A percentile compares a stretch with the other conserved stretches of the same genome.
These are phyloP conservation scores for Aspergillus sp. DNA, from an alignment of 2,329 filamentous ascomycete species.

Conservation along the genomic window DNA sequence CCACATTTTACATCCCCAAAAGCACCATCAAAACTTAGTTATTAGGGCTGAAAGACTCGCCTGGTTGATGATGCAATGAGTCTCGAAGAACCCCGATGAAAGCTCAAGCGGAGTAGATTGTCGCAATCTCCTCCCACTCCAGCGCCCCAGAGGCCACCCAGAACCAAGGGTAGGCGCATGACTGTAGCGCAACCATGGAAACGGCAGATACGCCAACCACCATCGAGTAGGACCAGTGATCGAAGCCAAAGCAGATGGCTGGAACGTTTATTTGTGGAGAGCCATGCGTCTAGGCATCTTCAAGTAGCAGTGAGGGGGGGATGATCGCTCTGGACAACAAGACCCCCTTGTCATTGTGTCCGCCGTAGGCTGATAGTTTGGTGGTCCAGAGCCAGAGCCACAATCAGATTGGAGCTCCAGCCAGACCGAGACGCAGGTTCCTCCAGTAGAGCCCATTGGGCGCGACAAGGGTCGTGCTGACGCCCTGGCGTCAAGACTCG, in stretches of 20 bases:
- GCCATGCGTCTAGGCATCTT: constrained; percentile 7
- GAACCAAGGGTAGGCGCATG: constrained; percentile 14
- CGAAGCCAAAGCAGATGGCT: constrained; percentile 4
- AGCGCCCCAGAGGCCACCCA: constrained; percentile 1
- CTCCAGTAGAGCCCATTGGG: constrained; percentile 19
- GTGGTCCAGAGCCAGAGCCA: constrained; percentile 16
- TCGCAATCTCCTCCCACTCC: neutral
- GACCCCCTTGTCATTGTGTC: constrained; percentile 2
- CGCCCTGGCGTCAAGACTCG: constrained; percentile 19
- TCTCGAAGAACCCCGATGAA: neutral
- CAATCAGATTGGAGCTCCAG: neutral
- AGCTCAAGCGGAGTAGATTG: neutral
- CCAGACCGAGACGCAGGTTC: constrained; percentile 7
- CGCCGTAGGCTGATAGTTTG: neutral
- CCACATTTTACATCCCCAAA: neutral
- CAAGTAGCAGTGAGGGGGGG: neutral
- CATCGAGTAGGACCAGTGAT: neutral
- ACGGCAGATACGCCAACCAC: constrained; percentile 6
- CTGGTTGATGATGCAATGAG: neutral
- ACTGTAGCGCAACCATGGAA: constrained; percentile 16
- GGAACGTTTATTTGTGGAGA: constrained; percentile 9
- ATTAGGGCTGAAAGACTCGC: neutral
- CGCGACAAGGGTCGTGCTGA: constrained; percentile 3
- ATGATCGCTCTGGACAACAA: neutral
- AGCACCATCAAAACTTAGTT: neutral